Conservation (phyloP, 805 yeast genomes). For the Candida nemodendra region DNA sequence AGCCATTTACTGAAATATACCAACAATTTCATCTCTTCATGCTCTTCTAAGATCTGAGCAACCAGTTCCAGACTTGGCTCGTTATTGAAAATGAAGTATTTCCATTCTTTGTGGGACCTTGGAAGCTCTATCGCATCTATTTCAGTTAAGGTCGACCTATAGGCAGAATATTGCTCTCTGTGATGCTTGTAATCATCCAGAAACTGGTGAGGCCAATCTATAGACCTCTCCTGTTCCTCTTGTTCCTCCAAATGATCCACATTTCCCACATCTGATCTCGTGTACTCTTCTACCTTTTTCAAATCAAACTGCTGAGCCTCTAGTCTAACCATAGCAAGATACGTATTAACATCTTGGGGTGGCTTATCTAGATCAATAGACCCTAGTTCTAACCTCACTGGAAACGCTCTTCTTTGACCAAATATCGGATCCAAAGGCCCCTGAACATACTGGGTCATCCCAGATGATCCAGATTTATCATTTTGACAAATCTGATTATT, state of each 20-base stretch:
- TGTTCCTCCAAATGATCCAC: not conserved
- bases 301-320: constrained; percentile 28
- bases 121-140: constrained; percentile 36
- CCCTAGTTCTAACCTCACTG: constrained; percentile 23
- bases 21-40: constrained; percentile 34
- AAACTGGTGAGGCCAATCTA: constrained; percentile 10
- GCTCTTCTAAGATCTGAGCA: constrained; percentile 35
- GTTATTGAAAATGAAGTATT: constrained; percentile 34
- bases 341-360: constrained; percentile 30
- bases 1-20: constrained; percentile 46
- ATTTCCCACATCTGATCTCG: not conserved
- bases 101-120: constrained; percentile 41
- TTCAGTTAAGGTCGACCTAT: constrained; percentile 21
- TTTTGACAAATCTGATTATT: constrained; percentile 9
- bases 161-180: constrained; percentile 19
- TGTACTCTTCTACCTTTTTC: constrained; percentile 6
- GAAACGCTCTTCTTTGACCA: constrained; percentile 38
- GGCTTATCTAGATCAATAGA: constrained; percentile 14
- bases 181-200: constrained; percentile 15
- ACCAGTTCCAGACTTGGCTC: constrained; percentile 33
- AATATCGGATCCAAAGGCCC: constrained; percentile 37
- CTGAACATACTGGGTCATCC: constrained; percentile 15
- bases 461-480: constrained; percentile 4
- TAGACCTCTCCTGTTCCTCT: not conserved
- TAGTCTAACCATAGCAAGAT: constrained; percentile 33